Conservation (phyloP, 495 filamentous ascomycete species). For the Hypoxylon fuscum region DNA sequence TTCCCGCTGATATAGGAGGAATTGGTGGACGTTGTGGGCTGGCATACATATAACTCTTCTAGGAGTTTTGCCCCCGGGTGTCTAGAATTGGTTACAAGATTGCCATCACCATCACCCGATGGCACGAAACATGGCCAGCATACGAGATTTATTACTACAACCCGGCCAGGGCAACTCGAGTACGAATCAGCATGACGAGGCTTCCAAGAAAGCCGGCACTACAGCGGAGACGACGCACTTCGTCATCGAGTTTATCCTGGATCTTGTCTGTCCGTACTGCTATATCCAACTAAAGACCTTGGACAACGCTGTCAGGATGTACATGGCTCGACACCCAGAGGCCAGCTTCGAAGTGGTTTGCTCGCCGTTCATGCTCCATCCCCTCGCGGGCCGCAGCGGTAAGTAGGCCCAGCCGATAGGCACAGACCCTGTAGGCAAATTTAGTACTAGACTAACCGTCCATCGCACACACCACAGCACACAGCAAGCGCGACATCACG, state of each 20-base stretch:
- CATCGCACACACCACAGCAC: slow-evolving; percentile 23
- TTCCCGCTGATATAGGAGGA: background rate
- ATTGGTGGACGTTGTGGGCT: background rate
- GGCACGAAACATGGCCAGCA: slow-evolving; percentile 24
- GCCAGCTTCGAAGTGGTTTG: slow-evolving; percentile 72
- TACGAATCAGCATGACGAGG: background rate
- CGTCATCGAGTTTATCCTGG: slow-evolving; percentile 77
- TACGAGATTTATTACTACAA: slow-evolving; percentile 25
- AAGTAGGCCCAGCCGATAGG: slow-evolving; percentile 15
- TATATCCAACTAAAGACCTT: slow-evolving; percentile 82
- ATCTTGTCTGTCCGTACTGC: slow-evolving; percentile 88
- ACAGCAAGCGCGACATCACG: slow-evolving; percentile 27
- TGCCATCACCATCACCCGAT: too few relatives aligned
- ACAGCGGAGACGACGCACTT: slow-evolving; percentile 47
- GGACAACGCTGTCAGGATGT: slow-evolving; percentile 69
- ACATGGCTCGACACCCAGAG: slow-evolving; percentile 64
- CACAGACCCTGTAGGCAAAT: background rate
- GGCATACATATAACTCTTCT: slow-evolving; percentile 27
- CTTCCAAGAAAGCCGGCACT: background rate
- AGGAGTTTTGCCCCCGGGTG: slow-evolving; percentile 21
- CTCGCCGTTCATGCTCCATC: slow-evolving; percentile 81
- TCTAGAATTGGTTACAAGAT: too few relatives aligned
- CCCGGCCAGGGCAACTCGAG: background rate
- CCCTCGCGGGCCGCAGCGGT: slow-evolving; percentile 53
- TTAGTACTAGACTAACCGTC: background rate